phyloP scores from a whole-genome alignment of 257 asterid species.

The Solanum verrucosum region DNA sequence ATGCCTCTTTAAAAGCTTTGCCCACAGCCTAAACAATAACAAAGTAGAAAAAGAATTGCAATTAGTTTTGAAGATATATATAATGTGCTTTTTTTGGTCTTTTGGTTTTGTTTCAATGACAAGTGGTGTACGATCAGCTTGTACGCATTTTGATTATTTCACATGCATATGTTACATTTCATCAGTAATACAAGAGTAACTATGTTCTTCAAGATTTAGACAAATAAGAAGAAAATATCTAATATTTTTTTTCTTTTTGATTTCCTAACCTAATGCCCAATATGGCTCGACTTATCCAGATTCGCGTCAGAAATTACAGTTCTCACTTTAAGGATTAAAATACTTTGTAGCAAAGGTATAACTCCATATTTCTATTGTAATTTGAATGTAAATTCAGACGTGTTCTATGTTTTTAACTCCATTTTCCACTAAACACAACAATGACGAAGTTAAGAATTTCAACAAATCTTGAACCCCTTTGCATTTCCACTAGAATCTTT shows the following conservation, averaged over 20 bases:
- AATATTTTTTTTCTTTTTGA: not conserved
- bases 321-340: not conserved
- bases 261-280: not conserved
- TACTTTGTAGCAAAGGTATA: not conserved
- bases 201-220: not conserved
- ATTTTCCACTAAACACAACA: not conserved
- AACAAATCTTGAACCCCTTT: not conserved
- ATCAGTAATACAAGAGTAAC: not conserved
- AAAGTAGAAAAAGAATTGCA: too few species aligned
- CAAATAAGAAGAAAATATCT: not conserved
- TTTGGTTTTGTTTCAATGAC: not conserved
- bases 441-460: not conserved
- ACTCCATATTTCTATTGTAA: not conserved
- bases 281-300: not conserved
- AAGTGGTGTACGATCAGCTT: not conserved
- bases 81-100: too few species aligned
- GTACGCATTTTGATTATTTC: not conserved
- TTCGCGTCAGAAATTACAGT: not conserved
- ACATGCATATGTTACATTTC: not conserved
- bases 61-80: too few species aligned
- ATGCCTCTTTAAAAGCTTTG: slow-evolving; percentile 24
- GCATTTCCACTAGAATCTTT: not conserved
- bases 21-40: slow-evolving; percentile 9
- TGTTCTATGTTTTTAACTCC: not conserved
- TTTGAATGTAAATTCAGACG: not conserved